phyloP scores from a whole-genome alignment of 73 alveolate species.

The Stentor roeselii region DNA sequence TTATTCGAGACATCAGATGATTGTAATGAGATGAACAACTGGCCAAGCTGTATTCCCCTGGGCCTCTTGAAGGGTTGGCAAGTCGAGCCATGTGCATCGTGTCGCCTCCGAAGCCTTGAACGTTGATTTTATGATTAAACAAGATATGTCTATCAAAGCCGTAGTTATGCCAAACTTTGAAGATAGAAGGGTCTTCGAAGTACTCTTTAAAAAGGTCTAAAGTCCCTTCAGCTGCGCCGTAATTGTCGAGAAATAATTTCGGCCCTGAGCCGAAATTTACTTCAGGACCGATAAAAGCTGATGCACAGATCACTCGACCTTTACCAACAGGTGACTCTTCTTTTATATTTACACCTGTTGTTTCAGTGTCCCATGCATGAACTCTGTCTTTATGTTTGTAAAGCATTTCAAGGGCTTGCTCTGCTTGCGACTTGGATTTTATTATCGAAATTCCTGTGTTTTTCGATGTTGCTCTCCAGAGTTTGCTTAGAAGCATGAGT shows the following conservation, averaged over 20 bases:
- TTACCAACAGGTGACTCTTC: constrained; percentile 74
- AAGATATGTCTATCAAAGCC: constrained; percentile 87
- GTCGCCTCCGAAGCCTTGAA: constrained; percentile 85
- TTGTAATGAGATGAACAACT: constrained; percentile 54
- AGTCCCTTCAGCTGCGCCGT: constrained; percentile 59
- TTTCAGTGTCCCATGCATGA: constrained; percentile 96
- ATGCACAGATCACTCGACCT: constrained; percentile 80
- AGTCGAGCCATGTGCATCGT: constrained; percentile 94
- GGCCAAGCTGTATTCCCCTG: constrained; percentile 61
- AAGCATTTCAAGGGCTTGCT: constrained; percentile 54
- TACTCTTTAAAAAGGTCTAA: constrained; percentile 71
- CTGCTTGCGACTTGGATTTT: constrained; percentile 62
- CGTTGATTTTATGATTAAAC: constrained; percentile 72
- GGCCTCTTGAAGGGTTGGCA: constrained; percentile 75
- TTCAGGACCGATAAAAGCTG: constrained; percentile 89
- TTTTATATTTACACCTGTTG: constrained; percentile 68
- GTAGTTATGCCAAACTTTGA: constrained; percentile 85
- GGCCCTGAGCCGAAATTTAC: constrained; percentile 94
- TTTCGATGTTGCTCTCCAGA: not conserved
- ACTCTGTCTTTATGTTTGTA: constrained; percentile 42
- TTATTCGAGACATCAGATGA: constrained; percentile 49
- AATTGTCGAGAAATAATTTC: constrained; percentile 78
- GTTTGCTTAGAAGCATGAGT: not conserved
- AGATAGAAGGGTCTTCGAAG: constrained; percentile 59
- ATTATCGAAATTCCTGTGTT: constrained; percentile 68